These are phyloP conservation scores for Diaporthe sp. DNA, from an alignment of 2,329 filamentous ascomycete species.

Conservation along the genomic window DNA sequence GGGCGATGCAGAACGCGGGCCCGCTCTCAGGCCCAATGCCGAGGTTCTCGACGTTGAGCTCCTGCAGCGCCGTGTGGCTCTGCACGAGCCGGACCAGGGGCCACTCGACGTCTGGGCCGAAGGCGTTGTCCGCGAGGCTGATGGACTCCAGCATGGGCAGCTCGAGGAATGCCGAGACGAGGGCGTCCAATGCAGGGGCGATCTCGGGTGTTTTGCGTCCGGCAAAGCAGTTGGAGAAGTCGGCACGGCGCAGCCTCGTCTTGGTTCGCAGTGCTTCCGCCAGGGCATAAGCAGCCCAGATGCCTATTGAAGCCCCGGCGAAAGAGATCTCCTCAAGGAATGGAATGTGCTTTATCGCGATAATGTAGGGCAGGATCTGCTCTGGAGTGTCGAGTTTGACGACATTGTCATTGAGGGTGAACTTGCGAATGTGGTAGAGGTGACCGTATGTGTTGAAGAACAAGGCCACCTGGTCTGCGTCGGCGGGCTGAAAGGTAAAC, in stretches of 20 bases:
- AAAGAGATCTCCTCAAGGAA: conserved; percentile 9
- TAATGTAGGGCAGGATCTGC: conserved; percentile 1
- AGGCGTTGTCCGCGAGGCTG: neutral
- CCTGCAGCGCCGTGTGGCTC: neutral
- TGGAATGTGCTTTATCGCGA: neutral
- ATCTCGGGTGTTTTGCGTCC: neutral
- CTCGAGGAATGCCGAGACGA: neutral
- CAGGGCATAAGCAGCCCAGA: conserved; percentile 2
- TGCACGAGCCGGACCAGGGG: neutral
- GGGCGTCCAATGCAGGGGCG: neutral
- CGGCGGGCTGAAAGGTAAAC: neutral
- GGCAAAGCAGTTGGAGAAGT: conserved; percentile 14
- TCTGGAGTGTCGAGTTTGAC: neutral
- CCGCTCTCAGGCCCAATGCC: conserved; percentile 10
- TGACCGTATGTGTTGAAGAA: neutral
- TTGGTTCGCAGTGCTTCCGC: conserved; percentile 4
- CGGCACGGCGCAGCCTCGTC: conserved; percentile 11
- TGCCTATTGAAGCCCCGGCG: neutral
- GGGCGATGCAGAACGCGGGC: neutral
- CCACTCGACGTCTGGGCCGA: conserved; percentile 7
- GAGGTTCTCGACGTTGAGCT: neutral
- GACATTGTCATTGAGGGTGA: neutral
- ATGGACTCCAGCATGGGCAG: conserved; percentile 3
- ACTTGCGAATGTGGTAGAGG: conserved; percentile 11
- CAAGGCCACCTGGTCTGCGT: neutral